These are phyloP conservation scores for Aegilops umbellulata DNA, from an alignment of 176 grass and related monocot species.

Conservation along the genomic window DNA sequence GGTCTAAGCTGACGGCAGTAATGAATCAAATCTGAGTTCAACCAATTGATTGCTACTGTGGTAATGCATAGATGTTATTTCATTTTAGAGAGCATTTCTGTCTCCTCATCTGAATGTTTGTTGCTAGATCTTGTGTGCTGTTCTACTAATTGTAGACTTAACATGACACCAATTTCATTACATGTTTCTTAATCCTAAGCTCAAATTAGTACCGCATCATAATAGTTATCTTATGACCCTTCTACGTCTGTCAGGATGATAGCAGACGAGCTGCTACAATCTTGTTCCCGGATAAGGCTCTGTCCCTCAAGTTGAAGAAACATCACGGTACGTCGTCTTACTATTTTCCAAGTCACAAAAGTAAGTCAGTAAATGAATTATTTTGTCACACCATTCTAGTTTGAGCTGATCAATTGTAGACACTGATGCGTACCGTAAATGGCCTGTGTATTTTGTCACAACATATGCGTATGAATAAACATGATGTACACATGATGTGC, in stretches of 20 bases:
- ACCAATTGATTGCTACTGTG: neutral
- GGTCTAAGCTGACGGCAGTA: neutral
- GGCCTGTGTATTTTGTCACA: too few species aligned
- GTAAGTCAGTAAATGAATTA: neutral
- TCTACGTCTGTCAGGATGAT: slow-evolving; percentile 63
- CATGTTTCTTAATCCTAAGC: neutral
- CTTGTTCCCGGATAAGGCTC: slow-evolving; percentile 70
- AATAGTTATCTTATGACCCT: neutral
- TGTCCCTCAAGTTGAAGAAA: slow-evolving; percentile 74
- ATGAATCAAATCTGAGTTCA: neutral
- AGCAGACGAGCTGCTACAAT: slow-evolving; percentile 75
- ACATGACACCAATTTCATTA: neutral
- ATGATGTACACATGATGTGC: neutral
- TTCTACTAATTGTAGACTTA: slow-evolving; percentile 1
- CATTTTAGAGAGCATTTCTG: neutral
- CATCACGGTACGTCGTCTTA: slow-evolving; percentile 75
- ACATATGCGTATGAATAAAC: slow-evolving; percentile 4
- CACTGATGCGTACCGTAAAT: too few species aligned
- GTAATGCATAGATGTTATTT: slow-evolving; percentile 2
- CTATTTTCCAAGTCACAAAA: neutral
- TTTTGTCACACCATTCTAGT: slow-evolving; percentile 6
- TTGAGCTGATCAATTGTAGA: slow-evolving; percentile 10
- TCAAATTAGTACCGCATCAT: neutral
- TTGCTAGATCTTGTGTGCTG: slow-evolving; percentile 15
- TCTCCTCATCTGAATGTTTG: slow-evolving; percentile 2